phyloP scores from a whole-genome alignment of 139 green algal genomes.

The Monoraphidium neglectum region DNA sequence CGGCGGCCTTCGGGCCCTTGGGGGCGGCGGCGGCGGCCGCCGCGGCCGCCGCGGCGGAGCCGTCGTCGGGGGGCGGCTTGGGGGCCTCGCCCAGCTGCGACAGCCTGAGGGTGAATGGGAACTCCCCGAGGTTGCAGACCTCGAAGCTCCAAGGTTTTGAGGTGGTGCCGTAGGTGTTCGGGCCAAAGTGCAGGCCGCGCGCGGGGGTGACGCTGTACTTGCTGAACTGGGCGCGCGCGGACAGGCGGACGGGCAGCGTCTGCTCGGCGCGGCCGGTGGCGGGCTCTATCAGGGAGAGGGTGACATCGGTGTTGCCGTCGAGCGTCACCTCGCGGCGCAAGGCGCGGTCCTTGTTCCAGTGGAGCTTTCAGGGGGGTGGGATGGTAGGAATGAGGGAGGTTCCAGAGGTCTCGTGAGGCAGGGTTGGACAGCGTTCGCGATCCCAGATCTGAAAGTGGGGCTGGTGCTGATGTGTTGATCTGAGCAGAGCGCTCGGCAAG shows the following conservation, averaged over 20 bases:
- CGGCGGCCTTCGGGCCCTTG: not conserved
- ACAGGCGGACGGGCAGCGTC: constrained; percentile 44
- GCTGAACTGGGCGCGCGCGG: constrained; percentile 60
- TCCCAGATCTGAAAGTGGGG: no score
- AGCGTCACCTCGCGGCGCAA: constrained; percentile 61
- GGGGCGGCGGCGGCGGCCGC: not conserved
- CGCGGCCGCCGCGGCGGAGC: no score
- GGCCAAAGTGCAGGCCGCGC: constrained; percentile 79
- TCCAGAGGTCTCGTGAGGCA: no score
- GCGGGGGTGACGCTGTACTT: constrained; percentile 79
- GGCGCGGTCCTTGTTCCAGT: constrained; percentile 61
- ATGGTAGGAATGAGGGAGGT: not conserved
- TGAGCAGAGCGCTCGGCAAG: not conserved
- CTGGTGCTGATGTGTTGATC: no score
- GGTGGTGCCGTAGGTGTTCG: constrained; percentile 68
- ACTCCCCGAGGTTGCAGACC: constrained; percentile 72
- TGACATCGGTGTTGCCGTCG: constrained; percentile 62
- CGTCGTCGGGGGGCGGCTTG: no score
- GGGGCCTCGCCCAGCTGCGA: constrained; percentile 29
- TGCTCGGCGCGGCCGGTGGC: constrained; percentile 58
- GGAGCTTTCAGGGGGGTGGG: constrained; percentile 25
- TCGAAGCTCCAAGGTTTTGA: constrained; percentile 73
- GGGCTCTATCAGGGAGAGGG: constrained; percentile 72
- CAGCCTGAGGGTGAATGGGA: constrained; percentile 66
- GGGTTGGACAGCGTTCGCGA: no score